These are phyloP conservation scores for Zygoascus hellenicus DNA, from an alignment of 1,139 yeast genomes.

Conservation along the genomic window DNA sequence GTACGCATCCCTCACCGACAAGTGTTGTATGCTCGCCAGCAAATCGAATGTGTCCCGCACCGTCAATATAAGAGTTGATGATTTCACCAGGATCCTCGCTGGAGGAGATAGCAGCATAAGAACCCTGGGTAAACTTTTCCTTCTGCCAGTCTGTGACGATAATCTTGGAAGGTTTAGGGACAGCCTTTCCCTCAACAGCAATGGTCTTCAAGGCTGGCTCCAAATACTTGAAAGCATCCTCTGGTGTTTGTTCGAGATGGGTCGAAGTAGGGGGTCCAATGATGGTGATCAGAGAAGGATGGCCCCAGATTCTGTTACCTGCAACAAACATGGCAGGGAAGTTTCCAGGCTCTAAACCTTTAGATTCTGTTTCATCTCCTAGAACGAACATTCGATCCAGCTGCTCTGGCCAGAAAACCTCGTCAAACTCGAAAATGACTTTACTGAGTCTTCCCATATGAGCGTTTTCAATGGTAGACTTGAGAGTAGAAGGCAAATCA, in stretches of 20 bases:
- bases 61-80: slow-evolving; percentile 50
- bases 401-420: slow-evolving; percentile 56
- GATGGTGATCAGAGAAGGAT: slow-evolving; percentile 51
- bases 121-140: slow-evolving; percentile 65
- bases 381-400: slow-evolving; percentile 45
- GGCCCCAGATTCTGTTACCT: slow-evolving; percentile 31
- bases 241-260: slow-evolving; percentile 39
- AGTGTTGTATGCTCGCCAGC: slow-evolving; percentile 76
- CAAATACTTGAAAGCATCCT: slow-evolving; percentile 40
- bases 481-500: slow-evolving; percentile 45
- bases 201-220: slow-evolving; percentile 38
- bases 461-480: slow-evolving; percentile 43
- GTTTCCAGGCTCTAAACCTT: slow-evolving; percentile 28
- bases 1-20: slow-evolving; percentile 79
- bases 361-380: slow-evolving; percentile 14
- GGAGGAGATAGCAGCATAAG: slow-evolving; percentile 63
- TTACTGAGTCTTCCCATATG: slow-evolving; percentile 75
- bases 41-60: slow-evolving; percentile 55
- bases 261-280: slow-evolving; percentile 69
- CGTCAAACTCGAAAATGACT: slow-evolving; percentile 64
- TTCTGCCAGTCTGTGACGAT: slow-evolving; percentile 63
- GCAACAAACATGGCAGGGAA: slow-evolving; percentile 50
- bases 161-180: slow-evolving; percentile 47
- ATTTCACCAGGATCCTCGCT: slow-evolving; percentile 62
- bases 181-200: slow-evolving; percentile 15